These are phyloP conservation scores for Pilobolus umbonatus DNA, from an alignment of 192 early-diverging fungal species.

Conservation along the genomic window DNA sequence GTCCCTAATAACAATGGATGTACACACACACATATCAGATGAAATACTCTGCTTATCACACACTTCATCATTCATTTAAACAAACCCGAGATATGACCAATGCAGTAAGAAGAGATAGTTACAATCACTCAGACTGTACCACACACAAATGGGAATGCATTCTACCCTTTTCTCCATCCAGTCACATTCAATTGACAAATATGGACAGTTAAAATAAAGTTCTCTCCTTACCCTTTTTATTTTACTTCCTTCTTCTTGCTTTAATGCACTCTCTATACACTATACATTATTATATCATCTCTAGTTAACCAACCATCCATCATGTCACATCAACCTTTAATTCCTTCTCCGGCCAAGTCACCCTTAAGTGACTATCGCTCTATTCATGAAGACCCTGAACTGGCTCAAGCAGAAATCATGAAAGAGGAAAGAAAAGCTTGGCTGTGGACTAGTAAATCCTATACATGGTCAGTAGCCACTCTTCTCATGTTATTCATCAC, in stretches of 20 bases:
- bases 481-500: constrained; percentile 19
- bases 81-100: no score
- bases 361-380: not conserved
- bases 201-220: no score
- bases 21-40: no score
- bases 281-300: not conserved
- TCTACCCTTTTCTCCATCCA: no score
- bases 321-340: no score
- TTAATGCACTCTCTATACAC: not conserved
- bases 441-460: constrained; percentile 30
- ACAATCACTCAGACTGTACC: no score
- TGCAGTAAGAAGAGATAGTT: no score
- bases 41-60: no score
- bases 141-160: no score
- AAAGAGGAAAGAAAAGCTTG: constrained; percentile 3
- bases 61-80: no score
- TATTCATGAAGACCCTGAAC: not conserved
- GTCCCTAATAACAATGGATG: no score
- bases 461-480: constrained; percentile 24
- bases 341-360: not conserved
- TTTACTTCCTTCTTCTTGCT: not conserved
- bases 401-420: not conserved
- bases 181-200: no score
- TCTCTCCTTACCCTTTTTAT: not conserved
- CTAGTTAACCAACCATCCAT: not conserved